Percentiles rank a stretch among this genome's conserved stretches.
phyloP scores from a whole-genome alignment of 2,329 filamentous ascomycete species.

The Ophiostoma sp. region DNA sequence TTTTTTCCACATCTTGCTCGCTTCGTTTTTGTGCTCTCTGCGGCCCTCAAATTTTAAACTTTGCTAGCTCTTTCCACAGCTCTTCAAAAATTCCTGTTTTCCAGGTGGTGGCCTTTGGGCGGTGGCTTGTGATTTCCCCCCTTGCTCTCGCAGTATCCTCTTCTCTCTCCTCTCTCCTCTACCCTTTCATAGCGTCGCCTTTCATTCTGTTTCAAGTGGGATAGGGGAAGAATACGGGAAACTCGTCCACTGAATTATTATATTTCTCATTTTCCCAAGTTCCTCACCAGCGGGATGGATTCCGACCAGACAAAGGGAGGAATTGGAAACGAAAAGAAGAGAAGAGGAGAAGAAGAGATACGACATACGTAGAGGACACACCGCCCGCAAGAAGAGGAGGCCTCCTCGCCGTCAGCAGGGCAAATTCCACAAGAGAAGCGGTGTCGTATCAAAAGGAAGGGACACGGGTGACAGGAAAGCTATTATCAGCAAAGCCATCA shows the following conservation, averaged over 20 bases:
- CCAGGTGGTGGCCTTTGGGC: neutral
- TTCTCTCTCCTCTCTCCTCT: neutral
- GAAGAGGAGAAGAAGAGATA: neutral
- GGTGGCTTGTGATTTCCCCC: neutral
- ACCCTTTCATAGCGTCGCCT: neutral
- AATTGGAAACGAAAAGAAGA: neutral
- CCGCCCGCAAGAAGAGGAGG: neutral
- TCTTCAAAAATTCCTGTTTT: slow-evolving; percentile 4
- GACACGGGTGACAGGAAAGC: neutral
- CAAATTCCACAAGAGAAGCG: neutral
- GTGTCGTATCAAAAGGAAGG: neutral
- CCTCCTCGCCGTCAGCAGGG: neutral
- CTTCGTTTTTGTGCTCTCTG: neutral
- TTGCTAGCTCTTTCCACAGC: neutral
- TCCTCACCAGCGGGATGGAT: neutral
- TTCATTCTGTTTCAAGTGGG: neutral
- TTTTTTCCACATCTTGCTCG: neutral
- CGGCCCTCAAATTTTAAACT: neutral
- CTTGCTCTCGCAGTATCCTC: neutral
- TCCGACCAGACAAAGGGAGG: neutral
- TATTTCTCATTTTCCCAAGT: slow-evolving; percentile 9
- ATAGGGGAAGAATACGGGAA: neutral
- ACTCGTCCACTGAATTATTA: neutral
- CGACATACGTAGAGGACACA: too few species aligned
- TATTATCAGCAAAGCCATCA: neutral